Base-by-base conservation (phyloP, 2,329 filamentous ascomycete genomes). In the Camptophora hylomeconis region DNA sequence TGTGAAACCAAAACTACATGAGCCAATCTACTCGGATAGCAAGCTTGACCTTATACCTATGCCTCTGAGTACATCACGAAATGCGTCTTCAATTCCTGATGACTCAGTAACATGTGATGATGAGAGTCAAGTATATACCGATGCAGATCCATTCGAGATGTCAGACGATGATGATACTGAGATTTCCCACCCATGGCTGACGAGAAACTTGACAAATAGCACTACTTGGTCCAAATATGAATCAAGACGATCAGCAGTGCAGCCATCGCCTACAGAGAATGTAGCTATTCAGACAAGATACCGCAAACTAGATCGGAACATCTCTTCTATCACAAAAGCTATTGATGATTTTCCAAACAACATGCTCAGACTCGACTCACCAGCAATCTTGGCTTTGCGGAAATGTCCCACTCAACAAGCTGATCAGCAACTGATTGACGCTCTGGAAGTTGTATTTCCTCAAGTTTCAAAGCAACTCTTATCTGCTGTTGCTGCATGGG, bases 401-500 rank as follows among this genome's bases (percentile, higher is more conserved):
- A n/a, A n/a, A n/a, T n/a, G n/a, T n/a, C 27, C 17, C 18, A 21
- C 33, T 12, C 18, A 31, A 5, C 18, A 36, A n/a, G 7, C 29
- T 4, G 33, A 37, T 17, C 10, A 28, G 8, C 30, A 17, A 11
- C 37, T 38, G 13, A 26, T 40, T n/a, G 26, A 35, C 6, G 26
- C 26, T 4, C 25, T 43, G 5, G 11, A 26, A 4, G 37, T 30
- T 20, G 32, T 43, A 12, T 43, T 43, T 21, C 38, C 38, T 3
- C 17, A 20, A 6, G 34, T 32, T 9, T 24, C 30, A 5, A 13
- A 17, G 5, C 19, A 28, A 7, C 23, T 37, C 8, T 17, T 41
- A 4, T 38, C 34, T 2, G 31, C 31, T n/a, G 31, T 43, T 7
- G 32, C 33, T 9, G 41, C 39, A 11, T 44, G 39, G 37, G 30